phyloP scores from a whole-genome alignment of 169 alveolate species.

The Neospora caninum region DNA sequence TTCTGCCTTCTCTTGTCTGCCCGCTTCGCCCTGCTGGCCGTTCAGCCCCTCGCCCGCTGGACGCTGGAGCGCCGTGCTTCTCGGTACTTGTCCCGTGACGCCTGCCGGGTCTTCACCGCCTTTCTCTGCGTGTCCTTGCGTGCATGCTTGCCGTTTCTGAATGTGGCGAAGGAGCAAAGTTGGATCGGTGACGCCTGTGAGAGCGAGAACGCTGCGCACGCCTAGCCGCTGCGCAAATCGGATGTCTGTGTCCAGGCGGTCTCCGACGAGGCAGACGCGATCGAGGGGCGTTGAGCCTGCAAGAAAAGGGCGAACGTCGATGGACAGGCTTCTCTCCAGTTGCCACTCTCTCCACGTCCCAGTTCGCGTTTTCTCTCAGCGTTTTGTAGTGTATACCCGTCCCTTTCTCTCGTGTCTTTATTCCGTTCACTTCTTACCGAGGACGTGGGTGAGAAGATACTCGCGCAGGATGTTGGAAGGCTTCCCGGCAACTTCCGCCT shows the following conservation, averaged over 20 bases:
- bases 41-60: no score
- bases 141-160: background rate
- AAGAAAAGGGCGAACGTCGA: background rate
- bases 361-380: no score
- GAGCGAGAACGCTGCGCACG: background rate
- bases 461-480: constrained; percentile 63
- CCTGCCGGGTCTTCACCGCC: no score
- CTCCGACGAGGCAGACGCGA: constrained; percentile 20
- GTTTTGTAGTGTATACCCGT: no score
- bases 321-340: no score
- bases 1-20: no score
- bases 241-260: constrained; percentile 15
- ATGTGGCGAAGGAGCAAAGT: background rate
- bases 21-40: no score
- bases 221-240: background rate
- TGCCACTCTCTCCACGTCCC: no score
- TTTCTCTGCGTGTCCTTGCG: background rate
- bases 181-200: background rate
- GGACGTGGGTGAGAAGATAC: background rate
- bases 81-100: no score
- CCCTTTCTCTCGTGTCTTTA: no score
- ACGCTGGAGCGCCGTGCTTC: no score
- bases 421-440: background rate
- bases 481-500: constrained; percentile 73
- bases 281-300: background rate